Conservation (phyloP, 768 basidiomycete genomes). For the Russula sp. region DNA sequence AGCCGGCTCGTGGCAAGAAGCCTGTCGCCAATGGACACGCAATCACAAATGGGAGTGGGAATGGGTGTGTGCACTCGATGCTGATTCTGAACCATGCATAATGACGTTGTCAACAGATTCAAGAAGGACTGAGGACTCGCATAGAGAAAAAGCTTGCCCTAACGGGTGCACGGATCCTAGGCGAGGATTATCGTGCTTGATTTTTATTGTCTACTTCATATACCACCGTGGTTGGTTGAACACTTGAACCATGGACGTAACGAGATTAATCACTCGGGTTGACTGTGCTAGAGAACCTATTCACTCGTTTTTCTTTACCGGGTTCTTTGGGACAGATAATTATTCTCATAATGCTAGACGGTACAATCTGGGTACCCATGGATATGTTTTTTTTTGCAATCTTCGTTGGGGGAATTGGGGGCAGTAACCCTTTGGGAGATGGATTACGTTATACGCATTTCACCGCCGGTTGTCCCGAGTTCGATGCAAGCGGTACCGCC, state of each 20-base stretch:
- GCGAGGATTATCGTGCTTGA: conserved; percentile 4
- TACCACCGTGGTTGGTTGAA: conserved; percentile 20
- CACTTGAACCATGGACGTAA: conserved; percentile 4
- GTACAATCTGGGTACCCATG: conserved; percentile 11
- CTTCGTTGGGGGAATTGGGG: not conserved
- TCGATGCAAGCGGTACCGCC: not conserved
- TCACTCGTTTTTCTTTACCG: conserved; percentile 16
- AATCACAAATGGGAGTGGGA: conserved; percentile 34
- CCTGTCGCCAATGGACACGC: conserved; percentile 41
- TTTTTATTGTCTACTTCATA: conserved; percentile 21
- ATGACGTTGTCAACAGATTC: not conserved
- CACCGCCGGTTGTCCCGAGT: not conserved
- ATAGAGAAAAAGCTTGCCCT: conserved; percentile 2
- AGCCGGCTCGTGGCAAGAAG: conserved; percentile 41
- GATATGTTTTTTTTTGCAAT: not conserved
- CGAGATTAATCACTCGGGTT: conserved; percentile 14
- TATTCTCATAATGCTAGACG: conserved; percentile 11
- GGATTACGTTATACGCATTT: conserved; percentile 11
- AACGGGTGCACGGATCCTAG: not conserved
- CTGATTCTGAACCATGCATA: not conserved
- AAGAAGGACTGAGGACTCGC: conserved; percentile 17
- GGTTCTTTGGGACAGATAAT: conserved; percentile 14
- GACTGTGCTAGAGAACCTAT: conserved; percentile 11
- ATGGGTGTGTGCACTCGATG: conserved; percentile 27
- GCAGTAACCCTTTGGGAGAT: not conserved